phyloP scores from a whole-genome alignment of 176 grass and related monocot species.

The Sorghum bicolor region Sorghum_bicolor_NCBIv3 NC_012870.2:58550501-58551000 shows the following conservation, averaged over 20 bases:
- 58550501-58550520: conserved; percentile 26
- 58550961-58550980: too few species aligned
- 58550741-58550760: conserved; percentile 28
- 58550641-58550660: conserved; percentile 15
- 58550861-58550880: too few species aligned
- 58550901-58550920: too few species aligned
- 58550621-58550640: not conserved
- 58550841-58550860: too few species aligned
- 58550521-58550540: conserved; percentile 38
- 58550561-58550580: conserved; percentile 38
- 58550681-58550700: conserved; percentile 19
- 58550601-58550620: not conserved
- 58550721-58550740: conserved; percentile 17
- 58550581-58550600: not conserved
- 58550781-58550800: not conserved
- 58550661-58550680: conserved; percentile 54
- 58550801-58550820: too few species aligned
- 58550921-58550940: too few species aligned
- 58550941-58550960: too few species aligned
- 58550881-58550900: too few species aligned
- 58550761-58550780: conserved; percentile 34
- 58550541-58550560: conserved; percentile 38
- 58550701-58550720: conserved; percentile 14
- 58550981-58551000: too few species aligned
- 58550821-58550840: too few species aligned